These are phyloP conservation scores for Cyathus olla DNA, from an alignment of 1,284 basidiomycete species.

Conservation along the genomic window DNA sequence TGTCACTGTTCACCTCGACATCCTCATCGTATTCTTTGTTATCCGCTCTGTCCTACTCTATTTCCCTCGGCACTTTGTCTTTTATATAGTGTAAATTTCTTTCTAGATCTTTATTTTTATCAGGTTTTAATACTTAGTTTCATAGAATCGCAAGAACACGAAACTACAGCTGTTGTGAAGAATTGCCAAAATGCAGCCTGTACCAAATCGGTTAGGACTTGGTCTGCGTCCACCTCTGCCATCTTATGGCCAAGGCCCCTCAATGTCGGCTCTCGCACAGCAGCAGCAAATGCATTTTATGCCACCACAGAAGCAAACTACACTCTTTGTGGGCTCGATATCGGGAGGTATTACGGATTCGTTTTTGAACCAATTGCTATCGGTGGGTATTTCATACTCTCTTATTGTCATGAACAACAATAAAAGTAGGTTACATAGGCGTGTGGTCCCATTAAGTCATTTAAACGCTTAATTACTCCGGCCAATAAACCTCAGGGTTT, in stretches of 20 bases:
- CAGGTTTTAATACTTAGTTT: too few species aligned
- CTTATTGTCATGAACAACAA: neutral
- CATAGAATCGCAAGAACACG: neutral
- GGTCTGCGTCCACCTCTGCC: slow-evolving; percentile 87
- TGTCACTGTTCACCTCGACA: too few species aligned
- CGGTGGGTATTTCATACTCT: slow-evolving; percentile 62
- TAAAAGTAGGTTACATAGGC: slow-evolving; percentile 59
- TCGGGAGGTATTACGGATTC: slow-evolving; percentile 90
- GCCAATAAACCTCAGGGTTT: slow-evolving; percentile 95
- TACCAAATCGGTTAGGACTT: slow-evolving; percentile 79
- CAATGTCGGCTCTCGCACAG: slow-evolving; percentile 87
- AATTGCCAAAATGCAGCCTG: slow-evolving; percentile 66
- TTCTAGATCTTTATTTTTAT: too few species aligned
- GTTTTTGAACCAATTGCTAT: slow-evolving; percentile 83
- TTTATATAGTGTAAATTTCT: too few species aligned
- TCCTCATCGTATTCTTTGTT: too few species aligned
- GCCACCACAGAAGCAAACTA: slow-evolving; percentile 69
- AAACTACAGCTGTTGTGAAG: neutral
- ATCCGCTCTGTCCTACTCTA: neutral
- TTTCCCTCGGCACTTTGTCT: neutral
- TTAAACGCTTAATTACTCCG: slow-evolving; percentile 91
- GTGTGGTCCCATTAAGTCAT: slow-evolving; percentile 88
- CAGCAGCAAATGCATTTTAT: slow-evolving; percentile 80
- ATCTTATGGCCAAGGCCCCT: slow-evolving; percentile 88
- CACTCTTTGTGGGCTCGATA: slow-evolving; percentile 95